Evolutionary conservation across 176 grass and related monocot species (phyloP), one percentile per base, ranked within the genome.

Genomic region (Cenchrus purpureus): DNA sequence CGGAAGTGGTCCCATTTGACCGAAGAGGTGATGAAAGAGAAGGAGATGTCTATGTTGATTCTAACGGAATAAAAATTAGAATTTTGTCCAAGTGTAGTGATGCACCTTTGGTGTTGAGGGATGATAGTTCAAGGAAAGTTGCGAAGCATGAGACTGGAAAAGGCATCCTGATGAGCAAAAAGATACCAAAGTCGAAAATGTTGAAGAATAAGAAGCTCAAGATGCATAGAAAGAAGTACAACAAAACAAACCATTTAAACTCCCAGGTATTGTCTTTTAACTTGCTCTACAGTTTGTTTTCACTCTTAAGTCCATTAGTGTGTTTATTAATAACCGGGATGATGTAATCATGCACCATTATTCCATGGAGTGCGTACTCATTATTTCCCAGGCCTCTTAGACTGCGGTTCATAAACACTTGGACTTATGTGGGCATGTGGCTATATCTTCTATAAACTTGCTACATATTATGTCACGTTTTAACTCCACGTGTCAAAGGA

Each of bases 31-130:
- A 71, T 54, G 83, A 88, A 56, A 83, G 79, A 78, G 92, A 95
- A 86, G 90, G 71, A 62, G 78, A 87, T 52, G 97, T 96, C 73
- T 92, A 98, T 88, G 93, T 92, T 80, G 97, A 98, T 95, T 95
- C 95, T 28, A 95, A 93, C 34, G 95, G 95, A 44, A 93, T 95
- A 89, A 98, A 98, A 83, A 86, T 98, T 52, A 84, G 91, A 37
- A 91, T 94, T 82, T 61, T 98, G 31, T 98, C 97, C 50, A 93
- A 98, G 62, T 68, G 64, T 45, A 88, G 40, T 71, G 88, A 91
- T 82, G 25, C 53, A 71, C 61, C 86, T 57, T 13, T 68, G 46
- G 59, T 90, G 64, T 86, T 73, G 37, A 84, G 44, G 12, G 87
- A 91, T 67, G 89, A 93, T 75, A 40, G 71, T 65, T 69, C 72